A percentile compares a stretch with the other conserved stretches of the same genome.
Evolutionary conservation across 225 moss, liverwort and hornwort genomes (phyloP).

Genomic region (Physcomitrellopsis africana): DNA sequence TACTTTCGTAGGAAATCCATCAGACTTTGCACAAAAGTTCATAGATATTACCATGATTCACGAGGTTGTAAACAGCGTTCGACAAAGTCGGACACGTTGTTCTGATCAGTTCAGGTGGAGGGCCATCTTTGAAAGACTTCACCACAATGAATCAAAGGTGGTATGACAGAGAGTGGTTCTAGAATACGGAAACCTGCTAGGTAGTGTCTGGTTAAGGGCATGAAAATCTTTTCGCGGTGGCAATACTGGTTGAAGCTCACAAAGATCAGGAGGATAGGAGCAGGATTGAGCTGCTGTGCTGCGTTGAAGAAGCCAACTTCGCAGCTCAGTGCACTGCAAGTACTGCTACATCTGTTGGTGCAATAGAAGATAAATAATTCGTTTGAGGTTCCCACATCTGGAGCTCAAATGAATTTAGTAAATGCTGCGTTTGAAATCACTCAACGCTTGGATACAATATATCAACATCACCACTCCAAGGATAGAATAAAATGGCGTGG

Average conservation of each 20-base stretch:
- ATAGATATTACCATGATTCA: slow-evolving; percentile 7
- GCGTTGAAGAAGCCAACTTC: background rate
- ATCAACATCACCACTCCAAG: slow-evolving; percentile 1
- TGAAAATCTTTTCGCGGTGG: background rate
- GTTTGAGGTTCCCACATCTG: background rate
- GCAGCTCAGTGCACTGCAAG: background rate
- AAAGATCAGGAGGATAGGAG: background rate
- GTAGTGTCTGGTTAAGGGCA: slow-evolving; percentile 10
- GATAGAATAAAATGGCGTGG: background rate
- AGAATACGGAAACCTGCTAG: background rate
- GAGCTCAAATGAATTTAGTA: background rate
- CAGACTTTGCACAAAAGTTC: background rate
- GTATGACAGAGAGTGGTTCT: background rate
- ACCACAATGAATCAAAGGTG: background rate
- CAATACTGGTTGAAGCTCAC: background rate
- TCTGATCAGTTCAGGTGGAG: slow-evolving; percentile 10
- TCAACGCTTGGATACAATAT: background rate
- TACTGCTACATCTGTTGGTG: background rate
- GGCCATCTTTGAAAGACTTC: background rate
- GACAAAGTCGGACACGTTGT: background rate
- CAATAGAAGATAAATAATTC: background rate
- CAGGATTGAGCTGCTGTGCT: background rate
- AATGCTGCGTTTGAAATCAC: slow-evolving; percentile 11
- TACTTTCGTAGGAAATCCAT: background rate
- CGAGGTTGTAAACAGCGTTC: background rate